Conservation (phyloP, 257 asterid genomes). For the Primulina huaijiensis region DNA sequence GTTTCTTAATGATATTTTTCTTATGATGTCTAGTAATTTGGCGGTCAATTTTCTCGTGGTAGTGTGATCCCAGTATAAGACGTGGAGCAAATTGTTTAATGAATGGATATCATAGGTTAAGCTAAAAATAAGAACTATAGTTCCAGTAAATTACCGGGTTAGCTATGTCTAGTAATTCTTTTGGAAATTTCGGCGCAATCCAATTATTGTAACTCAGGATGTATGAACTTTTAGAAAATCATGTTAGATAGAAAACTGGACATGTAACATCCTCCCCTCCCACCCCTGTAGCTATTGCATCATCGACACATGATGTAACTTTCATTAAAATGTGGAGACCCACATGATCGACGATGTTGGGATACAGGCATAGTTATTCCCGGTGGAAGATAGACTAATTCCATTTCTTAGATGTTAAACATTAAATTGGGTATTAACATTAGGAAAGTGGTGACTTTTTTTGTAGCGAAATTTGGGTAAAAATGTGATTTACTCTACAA, state of each 20-base stretch:
- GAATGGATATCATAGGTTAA: background rate
- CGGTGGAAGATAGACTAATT: too few relatives aligned
- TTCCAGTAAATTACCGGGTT: background rate
- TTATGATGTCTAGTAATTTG: background rate
- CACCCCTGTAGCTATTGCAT: too few relatives aligned
- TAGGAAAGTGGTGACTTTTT: background rate
- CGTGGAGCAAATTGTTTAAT: background rate
- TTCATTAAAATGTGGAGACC: too few relatives aligned
- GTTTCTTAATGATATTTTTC: background rate
- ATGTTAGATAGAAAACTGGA: too few relatives aligned
- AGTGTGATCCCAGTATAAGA: background rate
- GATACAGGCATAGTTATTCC: too few relatives aligned
- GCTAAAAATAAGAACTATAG: background rate
- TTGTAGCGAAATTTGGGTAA: background rate
- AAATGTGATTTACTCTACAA: background rate
- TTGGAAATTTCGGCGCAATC: background rate
- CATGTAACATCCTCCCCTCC: too few relatives aligned
- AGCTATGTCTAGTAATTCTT: background rate
- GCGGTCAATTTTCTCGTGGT: too few relatives aligned
- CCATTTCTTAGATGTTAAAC: background rate
- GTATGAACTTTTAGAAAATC: background rate
- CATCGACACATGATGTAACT: too few relatives aligned
- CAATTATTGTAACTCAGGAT: background rate
- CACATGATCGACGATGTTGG: too few relatives aligned
- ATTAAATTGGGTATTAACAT: background rate